These are phyloP conservation scores for Kluyveromyces sp. DNA, from an alignment of 1,139 yeast species.

Conservation along the genomic window DNA sequence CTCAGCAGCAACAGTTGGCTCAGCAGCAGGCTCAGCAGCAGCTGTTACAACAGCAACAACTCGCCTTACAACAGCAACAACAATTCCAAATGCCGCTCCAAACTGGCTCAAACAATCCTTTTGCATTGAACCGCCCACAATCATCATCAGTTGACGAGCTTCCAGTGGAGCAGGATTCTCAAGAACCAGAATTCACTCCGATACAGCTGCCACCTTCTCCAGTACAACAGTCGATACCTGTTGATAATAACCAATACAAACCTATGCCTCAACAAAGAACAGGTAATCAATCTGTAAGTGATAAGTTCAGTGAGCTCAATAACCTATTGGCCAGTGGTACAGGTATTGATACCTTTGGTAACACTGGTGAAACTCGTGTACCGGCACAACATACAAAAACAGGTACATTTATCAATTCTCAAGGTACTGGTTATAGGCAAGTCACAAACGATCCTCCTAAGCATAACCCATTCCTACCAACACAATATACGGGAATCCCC, in stretches of 20 bases:
- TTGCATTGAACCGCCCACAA: conserved; percentile 45
- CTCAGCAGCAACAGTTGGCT: conserved; percentile 48
- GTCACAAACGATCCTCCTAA: conserved; percentile 39
- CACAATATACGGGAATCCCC: conserved; percentile 72
- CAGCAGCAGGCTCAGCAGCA: conserved; percentile 24
- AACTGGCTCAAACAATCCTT: conserved; percentile 89
- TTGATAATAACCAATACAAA: conserved; percentile 18
- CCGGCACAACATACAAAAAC: conserved; percentile 92
- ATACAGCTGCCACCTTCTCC: conserved; percentile 16
- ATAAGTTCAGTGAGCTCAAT: conserved; percentile 68
- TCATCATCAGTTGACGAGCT: conserved; percentile 14
- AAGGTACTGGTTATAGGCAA: conserved; percentile 75
- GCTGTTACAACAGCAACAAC: conserved; percentile 22
- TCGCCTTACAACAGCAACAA: conserved; percentile 22
- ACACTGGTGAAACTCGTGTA: conserved; percentile 79
- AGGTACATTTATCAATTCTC: conserved; percentile 72
- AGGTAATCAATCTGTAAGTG: conserved; percentile 41
- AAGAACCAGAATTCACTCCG: conserved; percentile 23
- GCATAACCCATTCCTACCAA: conserved; percentile 64
- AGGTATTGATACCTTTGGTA: conserved; percentile 93
- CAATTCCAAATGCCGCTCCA: conserved; percentile 46
- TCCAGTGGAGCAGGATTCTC: neutral
- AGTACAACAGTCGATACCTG: conserved; percentile 16
- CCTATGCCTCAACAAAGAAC: conserved; percentile 37
- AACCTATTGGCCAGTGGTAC: conserved; percentile 77